Conservation (phyloP, 75 land plant genomes). For the Pinus albicaulis region DNA sequence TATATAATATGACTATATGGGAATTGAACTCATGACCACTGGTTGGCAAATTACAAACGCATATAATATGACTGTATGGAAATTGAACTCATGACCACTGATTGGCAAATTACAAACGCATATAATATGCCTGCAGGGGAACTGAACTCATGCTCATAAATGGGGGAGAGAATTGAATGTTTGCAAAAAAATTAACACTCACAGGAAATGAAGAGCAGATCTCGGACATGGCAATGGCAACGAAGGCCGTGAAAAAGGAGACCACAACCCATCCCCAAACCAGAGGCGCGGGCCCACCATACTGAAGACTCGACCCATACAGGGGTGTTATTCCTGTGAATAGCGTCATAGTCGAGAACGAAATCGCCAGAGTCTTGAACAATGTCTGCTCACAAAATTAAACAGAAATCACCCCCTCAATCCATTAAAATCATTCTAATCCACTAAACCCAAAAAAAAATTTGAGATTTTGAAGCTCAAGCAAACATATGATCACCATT, state of each 20-base stretch:
- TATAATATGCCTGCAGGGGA: too few relatives aligned
- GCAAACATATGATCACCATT: conserved; percentile 38
- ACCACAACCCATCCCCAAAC: conserved; percentile 95
- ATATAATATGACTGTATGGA: too few relatives aligned
- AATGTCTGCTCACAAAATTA: conserved; percentile 42
- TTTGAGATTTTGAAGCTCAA: too few relatives aligned
- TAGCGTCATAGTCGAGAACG: conserved; percentile 81
- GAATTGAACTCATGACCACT: too few relatives aligned
- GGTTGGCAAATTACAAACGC: too few relatives aligned
- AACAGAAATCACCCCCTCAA: background rate
- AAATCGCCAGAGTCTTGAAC: conserved; percentile 73
- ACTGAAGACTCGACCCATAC: conserved; percentile 58
- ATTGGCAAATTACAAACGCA: too few relatives aligned
- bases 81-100: too few relatives aligned
- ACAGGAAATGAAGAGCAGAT: conserved; percentile 92
- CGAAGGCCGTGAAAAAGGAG: conserved; percentile 79
- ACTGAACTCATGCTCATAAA: too few relatives aligned
- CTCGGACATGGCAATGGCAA: conserved; percentile 86
- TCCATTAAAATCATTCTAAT: too few relatives aligned
- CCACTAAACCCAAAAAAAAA: too few relatives aligned
- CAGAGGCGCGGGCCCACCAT: conserved; percentile 70
- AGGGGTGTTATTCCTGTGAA: conserved; percentile 85
- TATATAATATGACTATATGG: too few relatives aligned
- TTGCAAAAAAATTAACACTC: conserved; percentile 3
- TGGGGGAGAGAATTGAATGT: too few relatives aligned